Evolutionary conservation across 495 filamentous ascomycete species (phyloP).

Genomic region (Penicillium canescens): DNA sequence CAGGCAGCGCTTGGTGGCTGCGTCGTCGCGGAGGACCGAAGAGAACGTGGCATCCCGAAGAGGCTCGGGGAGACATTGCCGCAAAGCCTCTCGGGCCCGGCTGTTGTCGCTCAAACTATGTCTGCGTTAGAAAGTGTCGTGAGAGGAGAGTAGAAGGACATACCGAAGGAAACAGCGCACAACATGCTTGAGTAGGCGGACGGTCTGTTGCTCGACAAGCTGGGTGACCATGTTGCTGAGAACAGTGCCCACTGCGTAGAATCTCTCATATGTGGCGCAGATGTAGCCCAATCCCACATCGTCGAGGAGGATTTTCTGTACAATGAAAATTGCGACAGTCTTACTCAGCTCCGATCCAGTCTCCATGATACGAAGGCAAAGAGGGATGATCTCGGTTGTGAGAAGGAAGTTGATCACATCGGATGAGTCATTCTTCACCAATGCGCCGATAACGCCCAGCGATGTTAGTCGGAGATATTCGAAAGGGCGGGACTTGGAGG

Average conservation of each 20-base stretch:
- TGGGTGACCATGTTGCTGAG: slow-evolving; percentile 98
- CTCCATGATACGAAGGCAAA: slow-evolving; percentile 99
- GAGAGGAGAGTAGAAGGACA: slow-evolving; percentile 25
- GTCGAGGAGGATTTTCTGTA: slow-evolving; percentile 98
- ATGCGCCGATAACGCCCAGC: slow-evolving; percentile 93
- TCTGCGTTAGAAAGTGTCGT: slow-evolving; percentile 14
- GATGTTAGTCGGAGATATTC: slow-evolving; percentile 98
- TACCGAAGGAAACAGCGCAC: slow-evolving; percentile 95
- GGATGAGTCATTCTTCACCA: slow-evolving; percentile 98
- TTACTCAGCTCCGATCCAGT: slow-evolving; percentile 98
- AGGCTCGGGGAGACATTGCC: slow-evolving; percentile 95
- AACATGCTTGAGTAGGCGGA: slow-evolving; percentile 93
- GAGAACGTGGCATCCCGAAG: slow-evolving; percentile 97
- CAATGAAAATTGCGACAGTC: slow-evolving; percentile 99
- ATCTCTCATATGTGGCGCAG: slow-evolving; percentile 98
- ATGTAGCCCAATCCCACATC: slow-evolving; percentile 98
- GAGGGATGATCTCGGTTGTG: slow-evolving; percentile 97
- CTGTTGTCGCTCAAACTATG: slow-evolving; percentile 91
- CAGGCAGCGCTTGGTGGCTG: slow-evolving; percentile 96
- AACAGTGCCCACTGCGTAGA: slow-evolving; percentile 97
- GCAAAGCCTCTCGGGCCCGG: slow-evolving; percentile 88
- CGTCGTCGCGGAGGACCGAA: slow-evolving; percentile 93
- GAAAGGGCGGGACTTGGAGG: slow-evolving; percentile 96
- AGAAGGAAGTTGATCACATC: slow-evolving; percentile 99
- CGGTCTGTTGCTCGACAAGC: slow-evolving; percentile 96